phyloP scores from a whole-genome alignment of 768 basidiomycete genomes.

The Russula sp. region DNA sequence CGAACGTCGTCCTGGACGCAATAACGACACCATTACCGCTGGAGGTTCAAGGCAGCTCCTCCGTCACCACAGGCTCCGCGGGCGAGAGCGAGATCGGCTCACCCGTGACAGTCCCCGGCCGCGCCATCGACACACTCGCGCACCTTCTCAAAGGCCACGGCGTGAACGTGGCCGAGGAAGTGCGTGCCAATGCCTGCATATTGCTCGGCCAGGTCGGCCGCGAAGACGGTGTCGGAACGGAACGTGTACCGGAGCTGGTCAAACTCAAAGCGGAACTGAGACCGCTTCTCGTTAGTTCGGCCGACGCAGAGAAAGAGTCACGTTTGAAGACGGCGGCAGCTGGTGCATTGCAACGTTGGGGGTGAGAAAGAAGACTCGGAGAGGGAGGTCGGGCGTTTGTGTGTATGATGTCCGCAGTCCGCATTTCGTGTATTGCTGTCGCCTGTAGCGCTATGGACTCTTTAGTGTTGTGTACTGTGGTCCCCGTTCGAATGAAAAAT shows the following conservation, averaged over 20 bases:
- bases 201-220: slow-evolving; percentile 63
- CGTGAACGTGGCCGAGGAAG: slow-evolving; percentile 61
- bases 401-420: slow-evolving; percentile 9
- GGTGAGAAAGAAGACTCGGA: neutral
- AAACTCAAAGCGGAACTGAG: slow-evolving; percentile 50
- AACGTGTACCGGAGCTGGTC: slow-evolving; percentile 38
- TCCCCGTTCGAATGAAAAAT: slow-evolving; percentile 3
- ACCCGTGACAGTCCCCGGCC: slow-evolving; percentile 50
- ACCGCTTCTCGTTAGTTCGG: slow-evolving; percentile 50
- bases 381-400: neutral
- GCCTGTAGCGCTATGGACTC: slow-evolving; percentile 27
- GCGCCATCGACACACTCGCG: slow-evolving; percentile 66
- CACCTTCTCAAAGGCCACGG: slow-evolving; percentile 53
- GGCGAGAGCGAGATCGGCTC: slow-evolving; percentile 45
- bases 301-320: slow-evolving; percentile 38
- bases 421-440: slow-evolving; percentile 19
- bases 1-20: slow-evolving; percentile 58
- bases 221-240: slow-evolving; percentile 48
- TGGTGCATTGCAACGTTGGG: slow-evolving; percentile 37
- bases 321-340: slow-evolving; percentile 43
- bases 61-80: slow-evolving; percentile 39
- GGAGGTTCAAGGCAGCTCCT: slow-evolving; percentile 37
- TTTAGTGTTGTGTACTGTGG: slow-evolving; percentile 4
- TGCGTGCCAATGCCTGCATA: slow-evolving; percentile 73
- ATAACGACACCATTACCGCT: slow-evolving; percentile 50